Base-by-base conservation (phyloP, 73 alveolate genomes). In the Paramecium pentaurelia region DNA sequence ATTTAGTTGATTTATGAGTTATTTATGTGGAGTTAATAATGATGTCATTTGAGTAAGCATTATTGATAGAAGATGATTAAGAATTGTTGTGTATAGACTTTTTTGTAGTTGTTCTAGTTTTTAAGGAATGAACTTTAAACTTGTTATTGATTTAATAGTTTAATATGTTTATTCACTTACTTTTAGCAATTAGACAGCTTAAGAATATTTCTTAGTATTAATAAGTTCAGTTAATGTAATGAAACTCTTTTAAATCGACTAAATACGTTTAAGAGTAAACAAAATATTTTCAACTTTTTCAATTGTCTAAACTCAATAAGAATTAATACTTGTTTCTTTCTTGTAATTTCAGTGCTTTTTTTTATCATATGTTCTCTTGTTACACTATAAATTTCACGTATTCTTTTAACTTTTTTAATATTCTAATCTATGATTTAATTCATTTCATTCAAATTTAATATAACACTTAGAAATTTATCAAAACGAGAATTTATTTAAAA, bases 371-470 rank as follows among this genome's bases (percentile, higher is more conserved):
- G 32, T 8, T 45, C 18, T 80, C 75, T 80, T 20, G 91, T 49
- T 47, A 40, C 25, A 20, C 49, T 25, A 80, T 80, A 45, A 3
- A 80, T 18, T 44, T 25, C 38, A 20, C 91, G 20, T 32, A 49
- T 28, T 32, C 64, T 12, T 11, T 80, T 18, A 18, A 80, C 91
- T 49, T 80, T 80, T 47, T 42, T 47, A 28, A 80, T 80, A 49
- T 80, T 80, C 47, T 34, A 27, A 14, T 80, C 91, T 18, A 80
- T 47, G 16, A 80, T 32, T 80, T 28, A 34, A 80, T 80, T 80
- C 91, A 80, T 80, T 9, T 80, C 44, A 80, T 80, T 80, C 44
- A 80, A 47, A 27, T 80, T 42, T 20, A 80, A 36, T 22, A 80
- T 28, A 10, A 80, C 77, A 45, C 45, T 32, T 20, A 80, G 30